phyloP scores from a whole-genome alignment of 306 rosid genomes.

The Styphnolobium japonicum region DNA sequence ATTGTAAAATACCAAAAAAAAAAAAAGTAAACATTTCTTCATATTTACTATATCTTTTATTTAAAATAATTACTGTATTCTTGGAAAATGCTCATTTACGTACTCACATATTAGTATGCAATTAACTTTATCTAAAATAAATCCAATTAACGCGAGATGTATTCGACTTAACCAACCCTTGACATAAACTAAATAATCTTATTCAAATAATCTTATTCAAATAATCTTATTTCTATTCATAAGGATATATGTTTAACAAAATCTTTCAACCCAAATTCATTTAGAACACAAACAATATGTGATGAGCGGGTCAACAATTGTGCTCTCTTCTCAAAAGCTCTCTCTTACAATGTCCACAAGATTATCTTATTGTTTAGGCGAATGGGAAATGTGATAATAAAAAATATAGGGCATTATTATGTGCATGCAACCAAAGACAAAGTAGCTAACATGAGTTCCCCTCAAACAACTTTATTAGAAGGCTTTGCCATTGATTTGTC shows the following conservation, averaged over 20 bases:
- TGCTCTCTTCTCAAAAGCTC: not conserved
- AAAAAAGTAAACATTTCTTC: not conserved
- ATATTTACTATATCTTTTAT: too few species aligned
- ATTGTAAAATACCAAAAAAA: not conserved
- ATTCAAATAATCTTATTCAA: too few species aligned
- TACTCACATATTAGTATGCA: not conserved
- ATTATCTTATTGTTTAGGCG: not conserved
- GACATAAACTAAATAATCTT: not conserved
- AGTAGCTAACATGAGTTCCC: not conserved
- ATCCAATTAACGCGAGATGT: not conserved
- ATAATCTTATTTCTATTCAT: too few species aligned
- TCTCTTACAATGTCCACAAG: not conserved
- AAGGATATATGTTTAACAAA: not conserved
- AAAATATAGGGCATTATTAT: not conserved
- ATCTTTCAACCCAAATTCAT: not conserved
- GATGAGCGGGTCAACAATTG: too few species aligned
- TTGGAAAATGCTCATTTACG: not conserved
- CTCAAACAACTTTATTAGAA: not conserved
- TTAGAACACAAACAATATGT: not conserved
- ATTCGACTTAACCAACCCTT: not conserved
- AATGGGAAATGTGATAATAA: not conserved
- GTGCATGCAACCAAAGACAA: not conserved
- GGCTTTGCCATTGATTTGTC: not conserved
- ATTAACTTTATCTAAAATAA: not conserved
- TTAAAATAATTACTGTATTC: not conserved